phyloP scores from a whole-genome alignment of 2,329 filamentous ascomycete species.

The Penicillium corylophilum region DNA sequence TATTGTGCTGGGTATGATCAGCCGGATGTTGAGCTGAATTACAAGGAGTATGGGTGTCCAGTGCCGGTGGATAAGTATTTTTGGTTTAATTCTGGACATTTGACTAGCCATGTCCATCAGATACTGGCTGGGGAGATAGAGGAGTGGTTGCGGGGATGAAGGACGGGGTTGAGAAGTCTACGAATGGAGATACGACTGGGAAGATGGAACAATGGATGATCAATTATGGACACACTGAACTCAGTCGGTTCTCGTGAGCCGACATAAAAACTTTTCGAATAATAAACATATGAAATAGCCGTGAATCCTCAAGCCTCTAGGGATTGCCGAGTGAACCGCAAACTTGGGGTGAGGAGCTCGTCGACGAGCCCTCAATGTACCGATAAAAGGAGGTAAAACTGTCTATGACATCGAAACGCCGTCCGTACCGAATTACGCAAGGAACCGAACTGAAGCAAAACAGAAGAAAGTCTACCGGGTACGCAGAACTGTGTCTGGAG shows the following conservation, averaged over 20 bases:
- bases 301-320: slow-evolving; percentile 12
- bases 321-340: slow-evolving; percentile 6
- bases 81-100: slow-evolving; percentile 51
- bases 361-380: slow-evolving; percentile 9
- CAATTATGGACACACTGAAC: slow-evolving; percentile 13
- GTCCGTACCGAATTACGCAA: slow-evolving; percentile 38
- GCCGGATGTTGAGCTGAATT: slow-evolving; percentile 46
- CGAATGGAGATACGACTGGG: neutral
- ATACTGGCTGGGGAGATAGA: slow-evolving; percentile 34
- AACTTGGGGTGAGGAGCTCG: slow-evolving; percentile 5
- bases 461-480: slow-evolving; percentile 31
- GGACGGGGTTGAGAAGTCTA: neutral
- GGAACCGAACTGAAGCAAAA: slow-evolving; percentile 20
- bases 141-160: slow-evolving; percentile 12
- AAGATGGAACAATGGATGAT: neutral
- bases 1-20: slow-evolving; percentile 50
- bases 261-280: slow-evolving; percentile 18
- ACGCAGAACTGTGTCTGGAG: slow-evolving; percentile 26
- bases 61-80: slow-evolving; percentile 46
- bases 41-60: slow-evolving; percentile 47
- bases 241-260: neutral
- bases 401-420: slow-evolving; percentile 43
- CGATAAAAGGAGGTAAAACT: slow-evolving; percentile 28
- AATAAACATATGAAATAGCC: slow-evolving; percentile 19
- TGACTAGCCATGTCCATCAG: slow-evolving; percentile 45